Conservation (phyloP, 2,329 filamentous ascomycete genomes). For the Colletotrichum sp. region DNA sequence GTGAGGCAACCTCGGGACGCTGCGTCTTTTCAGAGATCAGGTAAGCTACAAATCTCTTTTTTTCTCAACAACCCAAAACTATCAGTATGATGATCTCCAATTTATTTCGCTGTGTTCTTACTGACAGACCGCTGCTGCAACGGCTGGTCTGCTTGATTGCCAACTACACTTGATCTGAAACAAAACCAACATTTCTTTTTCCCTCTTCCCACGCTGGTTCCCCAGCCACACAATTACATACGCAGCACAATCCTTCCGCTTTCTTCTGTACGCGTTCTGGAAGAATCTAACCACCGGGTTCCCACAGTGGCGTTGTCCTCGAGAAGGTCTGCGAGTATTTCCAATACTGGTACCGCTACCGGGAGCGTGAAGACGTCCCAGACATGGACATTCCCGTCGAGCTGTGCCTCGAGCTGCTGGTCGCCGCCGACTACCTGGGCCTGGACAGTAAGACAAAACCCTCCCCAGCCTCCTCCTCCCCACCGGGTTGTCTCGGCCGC, state of each 20-base stretch:
- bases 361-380: slow-evolving; percentile 72
- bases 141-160: slow-evolving; percentile 53
- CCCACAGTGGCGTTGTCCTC: slow-evolving; percentile 69
- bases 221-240: slow-evolving; percentile 1
- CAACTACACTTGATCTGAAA: slow-evolving; percentile 71
- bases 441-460: slow-evolving; percentile 60
- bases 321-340: slow-evolving; percentile 86
- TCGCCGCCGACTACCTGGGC: slow-evolving; percentile 78
- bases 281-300: slow-evolving; percentile 25
- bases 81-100: slow-evolving; percentile 17
- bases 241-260: neutral
- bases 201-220: neutral
- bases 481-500: neutral
- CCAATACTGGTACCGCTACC: slow-evolving; percentile 80
- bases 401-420: slow-evolving; percentile 77
- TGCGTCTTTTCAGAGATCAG: slow-evolving; percentile 76
- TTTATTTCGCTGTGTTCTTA: slow-evolving; percentile 46
- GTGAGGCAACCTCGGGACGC: slow-evolving; percentile 67
- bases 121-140: slow-evolving; percentile 47
- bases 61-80: neutral
- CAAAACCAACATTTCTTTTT: slow-evolving; percentile 26
- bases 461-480: neutral
- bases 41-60: slow-evolving; percentile 49
- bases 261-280: slow-evolving; percentile 3
- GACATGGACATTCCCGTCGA: slow-evolving; percentile 84